Conservation (phyloP, 352 stramenopile species). For the Phytopythium montanum region DNA sequence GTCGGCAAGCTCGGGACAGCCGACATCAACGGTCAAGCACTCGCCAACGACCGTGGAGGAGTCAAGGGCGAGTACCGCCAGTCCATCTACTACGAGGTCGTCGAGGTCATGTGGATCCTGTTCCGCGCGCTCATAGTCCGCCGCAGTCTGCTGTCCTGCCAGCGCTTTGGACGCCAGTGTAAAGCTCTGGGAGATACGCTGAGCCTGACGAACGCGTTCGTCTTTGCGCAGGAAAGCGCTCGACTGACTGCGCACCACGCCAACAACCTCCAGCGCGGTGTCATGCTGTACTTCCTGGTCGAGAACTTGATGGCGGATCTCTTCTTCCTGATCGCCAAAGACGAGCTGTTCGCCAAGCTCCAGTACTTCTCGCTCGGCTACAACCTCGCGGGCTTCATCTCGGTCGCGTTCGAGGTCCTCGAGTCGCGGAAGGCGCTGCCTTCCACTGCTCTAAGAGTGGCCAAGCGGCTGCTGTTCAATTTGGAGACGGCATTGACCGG, state of each 20-base stretch:
- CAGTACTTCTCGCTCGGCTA: constrained; percentile 31
- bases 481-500: constrained; percentile 17
- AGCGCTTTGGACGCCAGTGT: constrained; percentile 22
- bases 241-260: constrained; percentile 21
- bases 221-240: constrained; percentile 33
- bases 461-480: constrained; percentile 17
- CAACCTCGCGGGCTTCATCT: constrained; percentile 19
- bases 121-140: constrained; percentile 23
- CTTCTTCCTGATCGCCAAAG: constrained; percentile 30
- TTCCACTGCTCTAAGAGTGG: not conserved
- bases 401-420: constrained; percentile 17
- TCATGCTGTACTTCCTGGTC: constrained; percentile 19
- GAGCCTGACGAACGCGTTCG: constrained; percentile 21
- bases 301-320: constrained; percentile 24
- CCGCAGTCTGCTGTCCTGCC: constrained; percentile 19
- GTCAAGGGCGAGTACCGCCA: constrained; percentile 8
- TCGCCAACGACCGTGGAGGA: constrained; percentile 16
- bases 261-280: constrained; percentile 21
- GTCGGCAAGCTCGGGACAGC: constrained; percentile 22
- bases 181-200: constrained; percentile 18
- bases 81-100: constrained; percentile 24
- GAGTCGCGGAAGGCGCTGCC: constrained; percentile 9
- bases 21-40: constrained; percentile 20
- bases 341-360: constrained; percentile 24
- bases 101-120: constrained; percentile 21